Conservation (phyloP, 139 green algal genomes). For the Closterium sp. region DNA sequence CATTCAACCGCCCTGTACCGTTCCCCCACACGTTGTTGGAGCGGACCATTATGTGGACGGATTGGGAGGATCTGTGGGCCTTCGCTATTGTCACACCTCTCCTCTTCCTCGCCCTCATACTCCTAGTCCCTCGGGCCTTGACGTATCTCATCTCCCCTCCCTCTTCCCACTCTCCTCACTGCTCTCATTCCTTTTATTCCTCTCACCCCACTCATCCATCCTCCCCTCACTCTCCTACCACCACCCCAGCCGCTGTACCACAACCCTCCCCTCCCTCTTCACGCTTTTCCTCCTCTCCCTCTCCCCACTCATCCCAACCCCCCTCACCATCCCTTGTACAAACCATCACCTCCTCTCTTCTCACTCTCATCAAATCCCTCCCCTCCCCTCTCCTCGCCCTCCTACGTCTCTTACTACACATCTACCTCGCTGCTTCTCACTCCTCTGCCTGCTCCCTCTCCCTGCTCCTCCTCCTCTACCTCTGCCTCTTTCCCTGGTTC, state of each 20-base stretch:
- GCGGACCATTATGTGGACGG: background rate
- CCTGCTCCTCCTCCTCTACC: background rate
- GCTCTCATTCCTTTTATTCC: background rate
- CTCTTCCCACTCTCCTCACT: background rate
- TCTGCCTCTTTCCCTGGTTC: background rate
- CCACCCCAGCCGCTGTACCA: background rate
- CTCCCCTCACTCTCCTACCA: background rate
- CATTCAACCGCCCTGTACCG: background rate
- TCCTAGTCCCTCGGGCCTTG: background rate
- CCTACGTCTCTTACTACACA: background rate
- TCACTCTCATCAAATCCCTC: background rate
- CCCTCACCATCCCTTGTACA: background rate
- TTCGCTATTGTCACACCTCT: background rate
- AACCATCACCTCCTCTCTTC: background rate
- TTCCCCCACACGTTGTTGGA: conserved; percentile 23
- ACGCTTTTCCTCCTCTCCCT: too few relatives aligned
- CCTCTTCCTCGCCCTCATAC: background rate
- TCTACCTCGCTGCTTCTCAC: background rate
- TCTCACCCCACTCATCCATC: background rate
- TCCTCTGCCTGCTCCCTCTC: background rate
- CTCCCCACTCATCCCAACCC: too few relatives aligned
- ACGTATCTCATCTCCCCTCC: background rate
- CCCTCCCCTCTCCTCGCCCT: background rate
- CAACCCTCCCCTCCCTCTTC: background rate
- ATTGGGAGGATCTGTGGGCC: conserved; percentile 7